phyloP scores from a whole-genome alignment of 441 rosid genomes.

The Populus tomentosa region DNA sequence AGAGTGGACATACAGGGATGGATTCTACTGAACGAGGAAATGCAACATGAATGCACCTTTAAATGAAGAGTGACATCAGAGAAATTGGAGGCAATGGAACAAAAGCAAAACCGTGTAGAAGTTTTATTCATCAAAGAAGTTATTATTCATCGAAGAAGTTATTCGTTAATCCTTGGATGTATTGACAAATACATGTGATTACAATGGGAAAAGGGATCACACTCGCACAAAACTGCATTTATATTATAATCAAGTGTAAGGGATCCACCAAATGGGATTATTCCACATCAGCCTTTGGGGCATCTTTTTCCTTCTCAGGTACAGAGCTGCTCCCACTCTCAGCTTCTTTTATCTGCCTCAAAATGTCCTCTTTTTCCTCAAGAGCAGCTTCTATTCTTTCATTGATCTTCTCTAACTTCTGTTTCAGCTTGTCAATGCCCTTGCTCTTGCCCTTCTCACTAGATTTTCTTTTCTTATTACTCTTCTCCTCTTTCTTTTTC shows the following conservation, averaged over 20 bases:
- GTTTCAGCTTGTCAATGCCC: constrained; percentile 42
- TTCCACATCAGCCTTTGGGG: constrained; percentile 3
- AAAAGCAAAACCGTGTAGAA: not conserved
- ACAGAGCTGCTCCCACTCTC: constrained; percentile 22
- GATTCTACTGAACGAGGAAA: not conserved
- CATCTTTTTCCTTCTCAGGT: constrained; percentile 13
- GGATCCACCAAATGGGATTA: not conserved
- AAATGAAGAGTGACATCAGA: not conserved
- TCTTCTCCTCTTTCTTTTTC: constrained; percentile 12
- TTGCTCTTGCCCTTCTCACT: constrained; percentile 34
- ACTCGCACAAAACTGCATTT: not conserved
- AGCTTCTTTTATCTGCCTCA: constrained; percentile 59
- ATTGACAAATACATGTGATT: not conserved
- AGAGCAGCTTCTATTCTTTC: constrained; percentile 47
- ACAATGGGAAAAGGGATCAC: not conserved
- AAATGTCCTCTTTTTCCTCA: constrained; percentile 43
- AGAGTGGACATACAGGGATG: not conserved
- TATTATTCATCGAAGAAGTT: not conserved
- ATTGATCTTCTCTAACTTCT: constrained; percentile 55
- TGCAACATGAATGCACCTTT: not conserved
- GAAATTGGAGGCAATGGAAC: not conserved
- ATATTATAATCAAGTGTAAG: not conserved
- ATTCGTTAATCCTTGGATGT: not conserved
- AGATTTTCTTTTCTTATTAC: constrained; percentile 28
- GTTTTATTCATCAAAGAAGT: not conserved